Evolutionary conservation across 73 alveolate genomes (phyloP).

Genomic region (Blepharisma japonicum): DNA sequence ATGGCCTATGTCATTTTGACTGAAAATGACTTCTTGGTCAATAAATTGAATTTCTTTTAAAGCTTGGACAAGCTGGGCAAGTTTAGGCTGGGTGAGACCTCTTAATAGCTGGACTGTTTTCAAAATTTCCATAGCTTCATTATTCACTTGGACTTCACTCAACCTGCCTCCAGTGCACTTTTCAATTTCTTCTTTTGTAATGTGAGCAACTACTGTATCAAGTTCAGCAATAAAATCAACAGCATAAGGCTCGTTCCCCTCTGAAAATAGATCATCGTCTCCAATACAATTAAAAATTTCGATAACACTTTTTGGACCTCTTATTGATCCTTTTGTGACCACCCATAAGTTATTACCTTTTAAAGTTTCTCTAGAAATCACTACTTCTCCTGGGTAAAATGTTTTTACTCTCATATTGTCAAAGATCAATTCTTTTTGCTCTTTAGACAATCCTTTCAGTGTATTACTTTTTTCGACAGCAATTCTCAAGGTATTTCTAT

Average conservation of each 20-base stretch:
- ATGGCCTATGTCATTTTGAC: slow-evolving; percentile 40
- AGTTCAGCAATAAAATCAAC: neutral
- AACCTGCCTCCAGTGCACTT: slow-evolving; percentile 23
- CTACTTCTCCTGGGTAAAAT: neutral
- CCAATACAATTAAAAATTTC: slow-evolving; percentile 17
- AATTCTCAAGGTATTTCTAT: slow-evolving; percentile 43
- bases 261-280: slow-evolving; percentile 20
- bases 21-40: slow-evolving; percentile 36
- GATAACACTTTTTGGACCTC: neutral
- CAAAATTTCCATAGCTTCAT: slow-evolving; percentile 30
- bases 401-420: neutral
- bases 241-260: slow-evolving; percentile 15
- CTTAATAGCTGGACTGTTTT: slow-evolving; percentile 42
- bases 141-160: neutral
- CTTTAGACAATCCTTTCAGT: slow-evolving; percentile 25
- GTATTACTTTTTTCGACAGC: slow-evolving; percentile 32
- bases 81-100: slow-evolving; percentile 39
- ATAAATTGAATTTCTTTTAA: slow-evolving; percentile 26
- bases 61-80: slow-evolving; percentile 35
- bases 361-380: no score
- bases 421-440: slow-evolving; percentile 24
- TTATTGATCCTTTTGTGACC: no score
- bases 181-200: slow-evolving; percentile 19
- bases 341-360: no score
- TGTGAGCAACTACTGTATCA: neutral